Evolutionary conservation across 139 green algal genomes (phyloP), one percentile per base, ranked within the genome.

Genomic region (Chlorella sp.): DNA sequence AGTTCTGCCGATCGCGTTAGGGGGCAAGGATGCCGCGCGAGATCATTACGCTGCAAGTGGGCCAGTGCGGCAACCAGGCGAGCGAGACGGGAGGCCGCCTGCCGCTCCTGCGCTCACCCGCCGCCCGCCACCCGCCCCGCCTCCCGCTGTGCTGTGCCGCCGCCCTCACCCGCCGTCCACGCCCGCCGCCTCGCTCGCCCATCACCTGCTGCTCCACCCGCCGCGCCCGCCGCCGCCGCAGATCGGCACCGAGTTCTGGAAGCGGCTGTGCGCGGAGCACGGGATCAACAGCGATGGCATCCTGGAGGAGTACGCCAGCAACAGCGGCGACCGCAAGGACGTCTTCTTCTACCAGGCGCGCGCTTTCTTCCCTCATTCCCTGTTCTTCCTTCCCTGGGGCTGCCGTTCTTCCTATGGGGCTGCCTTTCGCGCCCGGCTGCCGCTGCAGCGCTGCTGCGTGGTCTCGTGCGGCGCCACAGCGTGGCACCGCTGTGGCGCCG

Each of bases 261-360:
- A 77, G 60, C 86, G 95, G 91, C 90, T 99, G 31, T 98, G 95
- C 73, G 58, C 82, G 58, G 96, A 99, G 84, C 96, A 99, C 77
- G 96, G 96, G 6, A 99, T 99, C 72, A 90, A 86, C 75, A 98
- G 97, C 59, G 94, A 98, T 65, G 96, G 96, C 38, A 94, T 95
- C 23, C 79, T 99, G 21, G 88, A 99, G 65, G 89, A 96, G 33
- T 97, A 91, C 69, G 94, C 76, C 27, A 40, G 48, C 29, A 74
- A 25, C 38, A 27, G 14, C 43, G 90, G 88, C 8, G 96, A 99
- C 82, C 84, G 96, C 21, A 99, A 99, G 67, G 96, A 99, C 65
- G 94, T 99, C 14, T 99, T 99, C 82, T 99, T 99, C 84, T 99
- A 99, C 79, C 96, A 99, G 76, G n/a, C n/a, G n/a, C n/a, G n/a